Base-by-base conservation (phyloP, 139 green algal genomes). In the Chloropicon primus region DNA sequence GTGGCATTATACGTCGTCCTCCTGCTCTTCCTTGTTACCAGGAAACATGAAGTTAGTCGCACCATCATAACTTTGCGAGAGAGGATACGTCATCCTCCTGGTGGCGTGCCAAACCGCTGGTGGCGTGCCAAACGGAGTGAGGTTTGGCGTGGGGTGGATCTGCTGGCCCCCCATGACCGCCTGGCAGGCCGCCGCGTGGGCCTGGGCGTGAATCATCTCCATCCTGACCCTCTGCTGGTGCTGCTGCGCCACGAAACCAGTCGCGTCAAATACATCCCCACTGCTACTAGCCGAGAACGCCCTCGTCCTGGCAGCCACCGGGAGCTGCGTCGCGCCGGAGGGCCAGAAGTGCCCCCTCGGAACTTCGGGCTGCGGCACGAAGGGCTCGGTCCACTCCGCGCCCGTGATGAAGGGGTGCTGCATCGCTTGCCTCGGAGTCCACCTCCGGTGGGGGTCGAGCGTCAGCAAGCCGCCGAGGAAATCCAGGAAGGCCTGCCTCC, bases 341-440 rank as follows among this genome's bases (percentile, higher is more conserved):
- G 41, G 41, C 41, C 41, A 62, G n/a, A n/a, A n/a, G 41, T 62
- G 41, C 41, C 17, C 10, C 41, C 41, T 5, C 41, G 41, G 41
- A 5, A 62, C 41, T 5, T 75, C 72, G 5, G 72, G 72, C 25
- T 41, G 25, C 24, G 72, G 72, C 25, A 75, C 72, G 17, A 41
- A 75, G 26, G 54, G 54, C 22, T 22, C 54, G 22, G 54, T 22
- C 2, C 5, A 78, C 1, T 24, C 5, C 71, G 0, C 24, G 1
- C 85, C 88, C 1, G 89, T 94, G 74, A 98, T 86, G 84, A 97
- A 97, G 29, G 93, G 93, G 84, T 98, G 93, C 73, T 82, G 77
- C 21, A 86, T 74, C 1, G 93, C 93, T 84, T 98, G 93, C 1
- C 86, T 81, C 0, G 90, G 88, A 1, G 87, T 93, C 90, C 90